phyloP scores from a whole-genome alignment of 2,329 filamentous ascomycete genomes.

The Claviceps maximensis region DNA sequence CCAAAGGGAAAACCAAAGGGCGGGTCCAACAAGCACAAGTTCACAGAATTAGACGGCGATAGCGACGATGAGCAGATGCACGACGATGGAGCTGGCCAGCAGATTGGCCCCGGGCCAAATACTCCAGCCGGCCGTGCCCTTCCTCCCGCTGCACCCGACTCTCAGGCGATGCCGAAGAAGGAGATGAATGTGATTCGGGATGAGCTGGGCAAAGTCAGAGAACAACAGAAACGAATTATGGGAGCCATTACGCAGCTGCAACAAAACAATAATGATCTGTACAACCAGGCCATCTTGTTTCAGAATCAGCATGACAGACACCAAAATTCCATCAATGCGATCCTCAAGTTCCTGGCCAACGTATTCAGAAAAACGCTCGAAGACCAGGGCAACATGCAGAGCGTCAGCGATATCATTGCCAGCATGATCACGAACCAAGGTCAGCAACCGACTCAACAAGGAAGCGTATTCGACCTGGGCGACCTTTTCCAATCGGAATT shows the following conservation, averaged over 20 bases:
- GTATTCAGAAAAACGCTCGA: slow-evolving; percentile 92
- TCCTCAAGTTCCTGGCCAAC: slow-evolving; percentile 89
- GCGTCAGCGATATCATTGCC: slow-evolving; percentile 73
- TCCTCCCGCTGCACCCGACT: slow-evolving; percentile 28
- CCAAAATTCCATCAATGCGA: slow-evolving; percentile 98
- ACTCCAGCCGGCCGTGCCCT: slow-evolving; percentile 18
- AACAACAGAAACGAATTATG: slow-evolving; percentile 77
- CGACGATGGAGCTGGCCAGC: slow-evolving; percentile 30
- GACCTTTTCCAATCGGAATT: slow-evolving; percentile 41
- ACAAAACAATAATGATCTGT: slow-evolving; percentile 76
- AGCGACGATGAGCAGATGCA: slow-evolving; percentile 58
- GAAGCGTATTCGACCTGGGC: slow-evolving; percentile 47
- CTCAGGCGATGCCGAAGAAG: slow-evolving; percentile 46
- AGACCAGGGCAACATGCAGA: slow-evolving; percentile 54
- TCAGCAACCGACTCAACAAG: slow-evolving; percentile 31
- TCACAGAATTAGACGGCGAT: slow-evolving; percentile 3
- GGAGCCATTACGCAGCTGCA: slow-evolving; percentile 68
- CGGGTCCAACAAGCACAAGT: slow-evolving; percentile 41
- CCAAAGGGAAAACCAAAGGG: slow-evolving; percentile 59
- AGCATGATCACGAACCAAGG: slow-evolving; percentile 52
- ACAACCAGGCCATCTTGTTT: slow-evolving; percentile 76
- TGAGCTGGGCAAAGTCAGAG: slow-evolving; percentile 69
- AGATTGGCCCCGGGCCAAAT: slow-evolving; percentile 11
- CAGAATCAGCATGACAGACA: slow-evolving; percentile 91
- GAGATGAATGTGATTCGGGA: slow-evolving; percentile 66